These are phyloP conservation scores for Solanum dulcamara DNA, from an alignment of 257 asterid genomes.

Conservation along the genomic window DNA sequence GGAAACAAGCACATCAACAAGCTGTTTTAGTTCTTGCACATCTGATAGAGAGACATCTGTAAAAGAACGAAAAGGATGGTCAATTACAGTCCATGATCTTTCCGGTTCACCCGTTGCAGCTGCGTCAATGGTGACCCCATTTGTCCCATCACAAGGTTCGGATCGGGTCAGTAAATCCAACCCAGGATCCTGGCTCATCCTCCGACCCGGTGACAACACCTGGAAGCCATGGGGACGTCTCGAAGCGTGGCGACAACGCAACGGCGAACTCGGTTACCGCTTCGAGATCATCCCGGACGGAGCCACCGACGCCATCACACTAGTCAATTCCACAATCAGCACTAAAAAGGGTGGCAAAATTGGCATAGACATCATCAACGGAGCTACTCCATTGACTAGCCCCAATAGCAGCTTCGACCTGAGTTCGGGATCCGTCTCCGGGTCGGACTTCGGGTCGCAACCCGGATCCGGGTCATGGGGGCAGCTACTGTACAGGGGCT, in stretches of 20 bases:
- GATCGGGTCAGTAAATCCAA: constrained; percentile 68
- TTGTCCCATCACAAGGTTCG: constrained; percentile 79
- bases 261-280: constrained; percentile 60
- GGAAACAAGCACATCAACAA: constrained; percentile 54
- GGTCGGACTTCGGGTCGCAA: constrained; percentile 47
- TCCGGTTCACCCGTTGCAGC: constrained; percentile 95
- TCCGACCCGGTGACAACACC: constrained; percentile 69
- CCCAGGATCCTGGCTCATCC: constrained; percentile 98
- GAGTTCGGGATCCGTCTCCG: constrained; percentile 43
- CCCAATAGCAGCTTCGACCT: constrained; percentile 85
- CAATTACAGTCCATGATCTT: constrained; percentile 87
- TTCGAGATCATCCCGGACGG: constrained; percentile 86
- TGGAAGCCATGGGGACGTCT: constrained; percentile 99
- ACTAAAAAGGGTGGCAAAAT: constrained; percentile 61
- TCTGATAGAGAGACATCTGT: constrained; percentile 15
- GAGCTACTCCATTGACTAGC: constrained; percentile 66
- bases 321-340: constrained; percentile 52
- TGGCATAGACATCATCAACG: constrained; percentile 61
- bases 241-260: constrained; percentile 76
- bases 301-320: constrained; percentile 51
- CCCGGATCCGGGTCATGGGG: constrained; percentile 90
- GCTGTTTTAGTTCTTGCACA: constrained; percentile 42
- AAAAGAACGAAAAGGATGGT: constrained; percentile 94
- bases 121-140: constrained; percentile 96
- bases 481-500: constrained; percentile 58